Evolutionary conservation across 768 basidiomycete species (phyloP).

Genomic region (Kwoniella pini): DNA sequence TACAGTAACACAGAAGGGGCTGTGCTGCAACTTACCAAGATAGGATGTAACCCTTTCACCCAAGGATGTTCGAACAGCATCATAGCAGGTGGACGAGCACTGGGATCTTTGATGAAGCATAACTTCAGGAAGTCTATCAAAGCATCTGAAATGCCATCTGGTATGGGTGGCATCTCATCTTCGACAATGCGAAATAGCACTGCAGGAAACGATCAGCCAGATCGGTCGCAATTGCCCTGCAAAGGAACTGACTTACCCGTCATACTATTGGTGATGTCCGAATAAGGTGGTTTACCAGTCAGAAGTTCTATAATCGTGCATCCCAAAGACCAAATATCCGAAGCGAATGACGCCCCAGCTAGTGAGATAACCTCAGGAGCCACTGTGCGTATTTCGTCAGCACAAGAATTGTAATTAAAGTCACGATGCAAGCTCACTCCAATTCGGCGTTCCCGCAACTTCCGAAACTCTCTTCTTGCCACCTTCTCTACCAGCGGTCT

Average conservation of each 20-base stretch:
- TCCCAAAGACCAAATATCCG: slow-evolving; percentile 66
- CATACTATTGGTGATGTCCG: slow-evolving; percentile 85
- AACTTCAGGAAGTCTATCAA: slow-evolving; percentile 76
- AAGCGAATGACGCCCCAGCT: slow-evolving; percentile 70
- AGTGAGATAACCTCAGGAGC: slow-evolving; percentile 96
- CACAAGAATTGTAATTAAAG: neutral
- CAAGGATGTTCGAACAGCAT: slow-evolving; percentile 85
- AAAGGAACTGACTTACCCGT: slow-evolving; percentile 65
- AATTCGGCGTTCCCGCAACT: slow-evolving; percentile 83
- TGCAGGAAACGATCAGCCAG: slow-evolving; percentile 53
- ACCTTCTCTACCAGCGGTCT: slow-evolving; percentile 22
- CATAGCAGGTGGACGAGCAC: slow-evolving; percentile 77
- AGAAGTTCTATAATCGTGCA: slow-evolving; percentile 93
- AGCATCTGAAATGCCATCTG: slow-evolving; percentile 72
- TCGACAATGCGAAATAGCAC: slow-evolving; percentile 99
- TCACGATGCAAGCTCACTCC: slow-evolving; percentile 61
- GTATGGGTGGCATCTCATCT: slow-evolving; percentile 82
- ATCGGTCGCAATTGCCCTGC: slow-evolving; percentile 59
- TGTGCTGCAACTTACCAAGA: slow-evolving; percentile 62
- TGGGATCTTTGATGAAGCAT: slow-evolving; percentile 89
- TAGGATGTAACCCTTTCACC: slow-evolving; percentile 77
- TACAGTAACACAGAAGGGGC: neutral
- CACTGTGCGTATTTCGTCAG: slow-evolving; percentile 59
- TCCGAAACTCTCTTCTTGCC: slow-evolving; percentile 58
- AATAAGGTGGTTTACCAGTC: slow-evolving; percentile 88